Evolutionary conservation across 495 filamentous ascomycete genomes (phyloP).

Genomic region (Talaromyces ruber): DNA sequence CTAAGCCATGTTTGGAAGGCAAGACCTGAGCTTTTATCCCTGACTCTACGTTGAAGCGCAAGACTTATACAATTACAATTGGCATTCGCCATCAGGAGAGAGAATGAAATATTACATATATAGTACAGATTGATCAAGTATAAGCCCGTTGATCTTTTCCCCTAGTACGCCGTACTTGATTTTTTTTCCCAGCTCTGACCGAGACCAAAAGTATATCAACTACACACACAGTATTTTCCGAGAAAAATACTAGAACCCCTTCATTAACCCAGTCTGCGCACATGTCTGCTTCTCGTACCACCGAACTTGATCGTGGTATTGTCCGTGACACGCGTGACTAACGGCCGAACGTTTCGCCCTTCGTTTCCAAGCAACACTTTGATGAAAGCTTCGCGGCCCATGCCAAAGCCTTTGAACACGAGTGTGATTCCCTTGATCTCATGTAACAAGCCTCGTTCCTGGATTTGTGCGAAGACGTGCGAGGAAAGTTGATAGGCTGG

Average conservation of each 20-base stretch:
- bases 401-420: conserved; percentile 71
- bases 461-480: conserved; percentile 67
- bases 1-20: conserved; percentile 1
- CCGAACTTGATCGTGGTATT: conserved; percentile 88
- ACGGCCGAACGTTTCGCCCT: conserved; percentile 59
- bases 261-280: conserved; percentile 67
- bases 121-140: not conserved
- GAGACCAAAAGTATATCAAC: not conserved
- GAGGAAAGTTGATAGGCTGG: conserved; percentile 84
- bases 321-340: conserved; percentile 72
- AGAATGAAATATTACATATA: not conserved
- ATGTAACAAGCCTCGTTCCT: conserved; percentile 62
- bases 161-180: not conserved
- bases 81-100: not conserved
- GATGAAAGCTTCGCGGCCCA: conserved; percentile 75
- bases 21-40: not conserved
- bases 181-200: not conserved
- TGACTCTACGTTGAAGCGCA: not conserved
- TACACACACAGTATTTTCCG: not conserved
- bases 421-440: conserved; percentile 57
- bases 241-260: not conserved
- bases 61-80: not conserved
- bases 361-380: conserved; percentile 85
- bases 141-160: not conserved
- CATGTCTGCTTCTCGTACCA: conserved; percentile 75